These are phyloP conservation scores for Martensiomyces pterosporus DNA, from an alignment of 192 early-diverging fungal species.

Conservation along the genomic window DNA sequence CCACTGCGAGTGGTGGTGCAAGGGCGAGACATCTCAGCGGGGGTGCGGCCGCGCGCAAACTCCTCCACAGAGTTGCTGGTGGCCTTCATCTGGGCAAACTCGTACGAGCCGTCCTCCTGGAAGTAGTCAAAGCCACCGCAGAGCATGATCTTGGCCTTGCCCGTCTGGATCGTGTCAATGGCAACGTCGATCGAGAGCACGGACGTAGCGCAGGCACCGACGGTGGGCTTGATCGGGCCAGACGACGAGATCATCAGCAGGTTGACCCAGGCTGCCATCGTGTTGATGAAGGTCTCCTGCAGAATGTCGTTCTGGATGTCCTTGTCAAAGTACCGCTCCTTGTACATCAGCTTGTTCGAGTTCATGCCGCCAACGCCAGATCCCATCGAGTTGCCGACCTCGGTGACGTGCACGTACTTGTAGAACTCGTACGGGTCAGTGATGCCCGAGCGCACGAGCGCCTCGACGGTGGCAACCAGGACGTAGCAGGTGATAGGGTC, in stretches of 20 bases:
- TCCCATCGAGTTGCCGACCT: slow-evolving; percentile 83
- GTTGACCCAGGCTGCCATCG: slow-evolving; percentile 92
- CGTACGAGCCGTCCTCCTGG: slow-evolving; percentile 82
- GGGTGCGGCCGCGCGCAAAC: slow-evolving; percentile 76
- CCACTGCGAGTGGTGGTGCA: slow-evolving; percentile 79
- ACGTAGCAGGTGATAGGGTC: slow-evolving; percentile 82
- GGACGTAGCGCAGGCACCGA: slow-evolving; percentile 87
- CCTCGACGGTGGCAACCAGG: slow-evolving; percentile 84
- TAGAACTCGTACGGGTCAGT: slow-evolving; percentile 94
- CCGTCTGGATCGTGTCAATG: slow-evolving; percentile 76
- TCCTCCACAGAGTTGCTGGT: slow-evolving; percentile 81
- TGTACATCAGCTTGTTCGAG: slow-evolving; percentile 67
- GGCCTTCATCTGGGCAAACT: slow-evolving; percentile 95
- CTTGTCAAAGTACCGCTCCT: slow-evolving; percentile 70
- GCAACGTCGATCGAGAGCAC: slow-evolving; percentile 84
- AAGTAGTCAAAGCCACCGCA: slow-evolving; percentile 88
- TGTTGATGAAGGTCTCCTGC: slow-evolving; percentile 92
- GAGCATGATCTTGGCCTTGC: slow-evolving; percentile 85
- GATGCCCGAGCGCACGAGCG: slow-evolving; percentile 78
- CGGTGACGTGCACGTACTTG: slow-evolving; percentile 89
- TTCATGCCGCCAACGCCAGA: slow-evolving; percentile 83
- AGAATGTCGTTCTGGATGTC: slow-evolving; percentile 84
- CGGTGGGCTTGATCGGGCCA: slow-evolving; percentile 69
- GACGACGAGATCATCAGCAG: slow-evolving; percentile 83
- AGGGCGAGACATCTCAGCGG: slow-evolving; percentile 84